phyloP scores from a whole-genome alignment of 805 yeast genomes.

The Schizosaccharomyces osmophilus region DNA sequence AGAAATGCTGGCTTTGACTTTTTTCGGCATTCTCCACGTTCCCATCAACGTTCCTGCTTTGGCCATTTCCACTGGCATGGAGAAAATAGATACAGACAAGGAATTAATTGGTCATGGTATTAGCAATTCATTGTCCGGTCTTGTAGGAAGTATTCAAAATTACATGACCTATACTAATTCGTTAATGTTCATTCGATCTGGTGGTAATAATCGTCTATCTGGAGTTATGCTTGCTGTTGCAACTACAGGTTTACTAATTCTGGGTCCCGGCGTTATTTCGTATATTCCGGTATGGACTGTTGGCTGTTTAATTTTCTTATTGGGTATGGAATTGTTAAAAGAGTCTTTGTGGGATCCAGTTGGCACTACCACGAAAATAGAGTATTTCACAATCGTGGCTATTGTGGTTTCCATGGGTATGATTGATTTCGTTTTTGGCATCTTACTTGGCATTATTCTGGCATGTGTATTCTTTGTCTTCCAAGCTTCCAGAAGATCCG shows the following conservation, averaged over 20 bases:
- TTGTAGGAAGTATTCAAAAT: slow-evolving; percentile 65
- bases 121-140: slow-evolving; percentile 66
- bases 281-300: slow-evolving; percentile 89
- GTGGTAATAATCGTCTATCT: slow-evolving; percentile 72
- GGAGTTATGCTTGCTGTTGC: slow-evolving; percentile 74
- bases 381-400: slow-evolving; percentile 58
- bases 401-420: slow-evolving; percentile 91
- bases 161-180: slow-evolving; percentile 88
- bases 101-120: slow-evolving; percentile 89
- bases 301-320: slow-evolving; percentile 66
- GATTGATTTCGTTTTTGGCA: slow-evolving; percentile 84
- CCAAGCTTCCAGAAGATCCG: slow-evolving; percentile 65
- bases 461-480: slow-evolving; percentile 93
- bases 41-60: slow-evolving; percentile 95
- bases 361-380: slow-evolving; percentile 50
- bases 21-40: slow-evolving; percentile 85
- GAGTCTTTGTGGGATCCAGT: slow-evolving; percentile 72
- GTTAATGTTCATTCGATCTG: slow-evolving; percentile 74
- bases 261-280: slow-evolving; percentile 84
- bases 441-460: slow-evolving; percentile 64
- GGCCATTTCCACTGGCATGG: slow-evolving; percentile 69
- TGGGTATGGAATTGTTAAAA: slow-evolving; percentile 72
- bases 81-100: slow-evolving; percentile 61
- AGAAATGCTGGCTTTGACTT: slow-evolving; percentile 83
- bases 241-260: slow-evolving; percentile 55